Percentiles rank a stretch among this genome's conserved stretches.
phyloP scores from a whole-genome alignment of 371 early-diverging fungal genomes.

The Mortierella sp. region DNA sequence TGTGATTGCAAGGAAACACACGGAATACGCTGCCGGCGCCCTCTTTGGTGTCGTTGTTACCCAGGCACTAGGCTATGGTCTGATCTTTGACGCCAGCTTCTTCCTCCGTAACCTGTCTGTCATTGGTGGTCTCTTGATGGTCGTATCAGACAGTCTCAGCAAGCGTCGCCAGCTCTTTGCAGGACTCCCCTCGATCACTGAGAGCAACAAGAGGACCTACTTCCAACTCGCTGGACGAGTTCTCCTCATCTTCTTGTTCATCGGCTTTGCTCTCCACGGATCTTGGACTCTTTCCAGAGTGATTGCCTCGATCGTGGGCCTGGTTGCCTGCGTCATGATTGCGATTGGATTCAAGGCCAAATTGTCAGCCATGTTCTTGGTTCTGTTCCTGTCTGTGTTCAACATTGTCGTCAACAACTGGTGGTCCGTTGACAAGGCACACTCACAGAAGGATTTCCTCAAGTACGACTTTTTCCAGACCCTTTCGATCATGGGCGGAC shows the following conservation, averaged over 20 bases:
- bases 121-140: conserved; percentile 94
- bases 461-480: conserved; percentile 99
- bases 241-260: conserved; percentile 91
- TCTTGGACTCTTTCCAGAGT: conserved; percentile 81
- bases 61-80: conserved; percentile 94
- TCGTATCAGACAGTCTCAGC: conserved; percentile 82
- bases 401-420: conserved; percentile 97
- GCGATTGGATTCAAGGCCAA: conserved; percentile 98
- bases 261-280: conserved; percentile 91
- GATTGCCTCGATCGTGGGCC: conserved; percentile 80
- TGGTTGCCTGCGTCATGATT: conserved; percentile 94
- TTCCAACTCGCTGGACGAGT: conserved; percentile 93
- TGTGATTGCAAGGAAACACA: conserved; percentile 83
- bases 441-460: conserved; percentile 90
- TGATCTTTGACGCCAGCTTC: conserved; percentile 91
- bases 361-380: conserved; percentile 93
- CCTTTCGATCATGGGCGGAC: conserved; percentile 95
- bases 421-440: conserved; percentile 91
- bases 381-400: conserved; percentile 88
- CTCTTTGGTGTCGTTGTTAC: conserved; percentile 85
- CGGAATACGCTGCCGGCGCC: conserved; percentile 86
- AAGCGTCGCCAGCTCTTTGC: conserved; percentile 87
- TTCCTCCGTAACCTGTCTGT: conserved; percentile 95
- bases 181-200: conserved; percentile 87
- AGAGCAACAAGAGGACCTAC: conserved; percentile 87